These are phyloP conservation scores for Suillus alpinus DNA, from an alignment of 768 basidiomycete species.

Conservation along the genomic window DNA sequence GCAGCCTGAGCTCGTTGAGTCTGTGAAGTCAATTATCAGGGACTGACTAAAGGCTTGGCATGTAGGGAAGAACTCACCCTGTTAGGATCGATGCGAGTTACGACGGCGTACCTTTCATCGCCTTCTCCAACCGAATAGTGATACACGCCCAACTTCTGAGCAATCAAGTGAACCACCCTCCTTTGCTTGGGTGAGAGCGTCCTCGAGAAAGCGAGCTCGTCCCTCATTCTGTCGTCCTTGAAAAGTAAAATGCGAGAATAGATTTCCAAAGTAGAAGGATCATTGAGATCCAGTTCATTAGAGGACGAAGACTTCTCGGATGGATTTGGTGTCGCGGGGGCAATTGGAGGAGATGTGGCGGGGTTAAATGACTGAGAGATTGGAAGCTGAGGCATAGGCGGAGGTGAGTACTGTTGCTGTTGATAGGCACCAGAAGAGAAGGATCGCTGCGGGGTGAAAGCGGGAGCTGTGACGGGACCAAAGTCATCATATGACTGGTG, in stretches of 20 bases:
- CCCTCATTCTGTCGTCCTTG: constrained; percentile 96
- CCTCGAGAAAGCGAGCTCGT: constrained; percentile 95
- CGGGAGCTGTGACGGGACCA: constrained; percentile 51
- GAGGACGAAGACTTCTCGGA: constrained; percentile 61
- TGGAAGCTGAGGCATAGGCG: constrained; percentile 39
- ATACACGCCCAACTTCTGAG: constrained; percentile 93
- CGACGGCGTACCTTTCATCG: constrained; percentile 90
- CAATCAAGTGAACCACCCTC: constrained; percentile 91
- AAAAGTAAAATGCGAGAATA: constrained; percentile 95
- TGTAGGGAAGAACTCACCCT: constrained; percentile 48
- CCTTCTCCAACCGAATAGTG: constrained; percentile 93
- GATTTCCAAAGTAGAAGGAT: constrained; percentile 93
- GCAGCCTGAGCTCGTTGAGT: constrained; percentile 41
- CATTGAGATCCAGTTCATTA: constrained; percentile 89
- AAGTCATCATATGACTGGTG: constrained; percentile 72
- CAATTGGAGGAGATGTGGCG: constrained; percentile 50
- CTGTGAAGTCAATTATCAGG: constrained; percentile 5
- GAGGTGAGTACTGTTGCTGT: constrained; percentile 64
- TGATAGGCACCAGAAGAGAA: constrained; percentile 68
- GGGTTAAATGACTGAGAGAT: constrained; percentile 41
- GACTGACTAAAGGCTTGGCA: constrained; percentile 10
- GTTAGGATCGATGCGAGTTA: constrained; percentile 85
- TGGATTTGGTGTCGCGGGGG: constrained; percentile 57
- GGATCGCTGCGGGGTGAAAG: constrained; percentile 71
- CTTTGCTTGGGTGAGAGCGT: constrained; percentile 82